phyloP scores from a whole-genome alignment of 164 flowering plant genomes.

The Houttuynia cordata region DNA sequence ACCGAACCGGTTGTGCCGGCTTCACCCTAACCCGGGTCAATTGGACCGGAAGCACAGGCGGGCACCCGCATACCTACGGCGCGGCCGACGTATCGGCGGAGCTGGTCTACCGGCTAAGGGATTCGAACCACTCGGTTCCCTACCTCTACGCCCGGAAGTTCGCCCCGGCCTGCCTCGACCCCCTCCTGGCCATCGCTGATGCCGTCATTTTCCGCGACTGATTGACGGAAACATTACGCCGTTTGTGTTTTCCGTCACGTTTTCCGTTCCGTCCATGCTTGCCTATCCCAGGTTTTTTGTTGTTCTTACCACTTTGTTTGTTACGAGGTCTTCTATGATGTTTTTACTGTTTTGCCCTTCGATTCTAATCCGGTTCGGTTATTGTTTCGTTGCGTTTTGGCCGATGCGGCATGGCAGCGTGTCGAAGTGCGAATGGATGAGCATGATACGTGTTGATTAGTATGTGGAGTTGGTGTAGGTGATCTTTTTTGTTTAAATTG shows the following conservation, averaged over 20 bases:
- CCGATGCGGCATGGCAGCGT: too few species aligned
- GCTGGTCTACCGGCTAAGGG: conserved; percentile 41
- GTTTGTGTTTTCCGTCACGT: background rate
- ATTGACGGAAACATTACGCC: conserved; percentile 19
- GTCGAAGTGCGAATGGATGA: too few species aligned
- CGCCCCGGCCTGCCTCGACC: conserved; percentile 57
- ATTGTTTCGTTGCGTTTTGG: too few species aligned
- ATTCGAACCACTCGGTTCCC: conserved; percentile 47
- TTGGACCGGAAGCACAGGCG: conserved; percentile 68
- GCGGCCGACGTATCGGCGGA: conserved; percentile 43
- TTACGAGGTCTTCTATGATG: too few species aligned
- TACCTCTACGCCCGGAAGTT: conserved; percentile 79
- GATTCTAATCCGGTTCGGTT: too few species aligned
- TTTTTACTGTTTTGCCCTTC: too few species aligned
- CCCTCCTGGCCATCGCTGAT: conserved; percentile 49
- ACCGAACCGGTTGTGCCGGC: conserved; percentile 52
- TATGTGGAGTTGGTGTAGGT: too few species aligned
- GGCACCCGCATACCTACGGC: conserved; percentile 69
- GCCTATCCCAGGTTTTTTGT: background rate
- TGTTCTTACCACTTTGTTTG: too few species aligned
- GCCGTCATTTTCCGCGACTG: conserved; percentile 70
- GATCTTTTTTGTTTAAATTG: too few species aligned
- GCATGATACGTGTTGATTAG: too few species aligned
- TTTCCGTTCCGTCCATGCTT: background rate
- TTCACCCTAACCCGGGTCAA: conserved; percentile 70